phyloP scores from a whole-genome alignment of 805 yeast genomes.

The Sugiyamaella qingdaonensis region DNA sequence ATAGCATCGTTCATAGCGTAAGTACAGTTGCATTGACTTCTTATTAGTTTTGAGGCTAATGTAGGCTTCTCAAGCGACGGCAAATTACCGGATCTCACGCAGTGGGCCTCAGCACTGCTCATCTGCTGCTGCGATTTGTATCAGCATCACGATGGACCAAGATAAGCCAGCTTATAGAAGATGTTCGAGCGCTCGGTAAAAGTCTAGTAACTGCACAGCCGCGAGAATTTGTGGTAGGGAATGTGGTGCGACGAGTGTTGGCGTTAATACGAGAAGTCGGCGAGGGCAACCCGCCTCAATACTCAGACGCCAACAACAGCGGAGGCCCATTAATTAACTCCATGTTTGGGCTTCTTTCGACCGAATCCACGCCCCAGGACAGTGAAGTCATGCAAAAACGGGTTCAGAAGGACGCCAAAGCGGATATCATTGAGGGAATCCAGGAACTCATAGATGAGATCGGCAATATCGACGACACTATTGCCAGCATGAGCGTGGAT shows the following conservation, averaged over 20 bases:
- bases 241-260: constrained; percentile 82
- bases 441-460: constrained; percentile 91
- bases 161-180: constrained; percentile 64
- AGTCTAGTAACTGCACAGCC: constrained; percentile 74
- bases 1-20: constrained; percentile 31
- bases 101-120: constrained; percentile 85
- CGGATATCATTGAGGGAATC: constrained; percentile 86
- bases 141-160: constrained; percentile 86
- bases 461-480: constrained; percentile 80
- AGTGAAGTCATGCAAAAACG: constrained; percentile 12
- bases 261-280: constrained; percentile 85
- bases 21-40: constrained; percentile 1
- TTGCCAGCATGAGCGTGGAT: constrained; percentile 87
- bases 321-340: constrained; percentile 59
- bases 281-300: constrained; percentile 41
- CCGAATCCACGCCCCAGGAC: constrained; percentile 27
- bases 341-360: constrained; percentile 81
- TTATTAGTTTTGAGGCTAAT: neutral
- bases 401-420: constrained; percentile 57
- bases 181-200: constrained; percentile 70
- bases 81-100: constrained; percentile 76
- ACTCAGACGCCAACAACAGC: neutral
- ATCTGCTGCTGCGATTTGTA: constrained; percentile 77
- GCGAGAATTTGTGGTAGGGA: constrained; percentile 82
- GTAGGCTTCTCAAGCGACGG: constrained; percentile 60